These are phyloP conservation scores for Mortierella sp. DNA, from an alignment of 371 early-diverging fungal genomes.

Conservation along the genomic window DNA sequence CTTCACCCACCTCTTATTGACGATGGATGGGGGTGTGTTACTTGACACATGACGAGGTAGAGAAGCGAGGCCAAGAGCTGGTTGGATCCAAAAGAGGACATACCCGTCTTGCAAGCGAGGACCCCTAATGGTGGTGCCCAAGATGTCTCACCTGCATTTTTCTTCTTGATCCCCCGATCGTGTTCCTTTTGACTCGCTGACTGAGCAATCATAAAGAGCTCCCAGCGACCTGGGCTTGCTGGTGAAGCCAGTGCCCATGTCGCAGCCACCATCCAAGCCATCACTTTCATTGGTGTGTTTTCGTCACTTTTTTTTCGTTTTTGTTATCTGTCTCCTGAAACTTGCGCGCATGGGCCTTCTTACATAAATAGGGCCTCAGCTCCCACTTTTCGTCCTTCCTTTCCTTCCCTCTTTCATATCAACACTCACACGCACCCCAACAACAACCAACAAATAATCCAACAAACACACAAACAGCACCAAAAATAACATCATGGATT, in stretches of 20 bases:
- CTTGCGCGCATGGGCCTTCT: background rate
- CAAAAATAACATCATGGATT: constrained; percentile 33
- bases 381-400: background rate
- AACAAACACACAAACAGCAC: background rate
- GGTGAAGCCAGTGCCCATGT: background rate
- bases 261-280: constrained; percentile 2
- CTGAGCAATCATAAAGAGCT: background rate
- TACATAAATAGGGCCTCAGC: background rate
- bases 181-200: background rate
- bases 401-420: background rate
- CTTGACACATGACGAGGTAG: background rate
- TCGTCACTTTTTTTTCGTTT: background rate
- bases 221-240: background rate
- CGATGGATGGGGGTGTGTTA: background rate
- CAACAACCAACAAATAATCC: background rate
- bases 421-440: background rate
- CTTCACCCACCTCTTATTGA: background rate
- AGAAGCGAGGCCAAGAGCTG: background rate
- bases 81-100: background rate
- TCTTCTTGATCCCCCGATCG: background rate
- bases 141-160: background rate
- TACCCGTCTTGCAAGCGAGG: background rate
- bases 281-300: background rate
- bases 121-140: background rate
- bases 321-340: background rate